Base-by-base conservation (phyloP, 2,329 filamentous ascomycete species). In the Cercospora sojina region DNA sequence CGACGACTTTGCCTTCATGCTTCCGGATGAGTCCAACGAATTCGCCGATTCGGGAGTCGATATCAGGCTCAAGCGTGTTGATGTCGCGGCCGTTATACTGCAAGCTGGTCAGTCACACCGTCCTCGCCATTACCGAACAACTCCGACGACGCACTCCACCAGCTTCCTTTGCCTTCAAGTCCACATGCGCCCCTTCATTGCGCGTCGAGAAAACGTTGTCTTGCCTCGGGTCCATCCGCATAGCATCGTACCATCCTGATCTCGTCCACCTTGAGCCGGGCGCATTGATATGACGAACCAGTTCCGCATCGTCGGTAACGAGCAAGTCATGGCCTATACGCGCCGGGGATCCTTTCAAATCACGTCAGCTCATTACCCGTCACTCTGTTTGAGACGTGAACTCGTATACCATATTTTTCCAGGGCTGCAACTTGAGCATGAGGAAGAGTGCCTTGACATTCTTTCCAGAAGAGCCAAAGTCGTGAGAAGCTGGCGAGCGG, bases 81-180 rank as follows among this genome's bases (percentile, higher is more conserved):
- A 87, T 86, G 59, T 87, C 85, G 62, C 83, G 81, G 2, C 85
- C 85, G 2, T 85, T 83, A 70, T 87, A 88, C 83, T 84, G 63
- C 47, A 55, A 51, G 32, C 29, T 25, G 18, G 61, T 67, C 57
- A 69, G 67, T 62, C 32, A 62, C 60, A 66, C 13, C 32, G 60
- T 57, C 8, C 27, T 25, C 57, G 55, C 38, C 18, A 60, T 27
- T n/a, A 16, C 69, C 4, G 68, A 64, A 16, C 0, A 29, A 27
- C 2, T n/a, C 16, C 59, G 49, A 62, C 32, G 25, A 51, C 79
- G 66, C 77, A 84, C 85, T 1, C 83, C 86, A 1, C 82, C 78
- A 3, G 82, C 79, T 79, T 87, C 82, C 67, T 85, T 83, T 70
- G 81, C 82, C 20, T 82, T 77, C 38, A 83, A 72, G 18, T 70